phyloP scores from a whole-genome alignment of 208 protist species.

The Trypanosomatidae sp. region DNA sequence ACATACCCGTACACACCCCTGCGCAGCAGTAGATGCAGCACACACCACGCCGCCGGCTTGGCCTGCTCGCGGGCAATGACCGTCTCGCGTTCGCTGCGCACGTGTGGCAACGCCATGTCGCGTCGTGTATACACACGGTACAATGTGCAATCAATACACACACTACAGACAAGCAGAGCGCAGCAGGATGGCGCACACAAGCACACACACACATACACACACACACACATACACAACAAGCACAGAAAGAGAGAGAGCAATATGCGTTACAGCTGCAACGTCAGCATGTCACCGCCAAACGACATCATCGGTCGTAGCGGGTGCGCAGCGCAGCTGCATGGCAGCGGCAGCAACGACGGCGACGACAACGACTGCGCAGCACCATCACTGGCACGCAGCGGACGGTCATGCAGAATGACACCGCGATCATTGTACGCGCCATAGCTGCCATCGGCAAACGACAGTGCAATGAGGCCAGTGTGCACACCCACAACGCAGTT shows the following conservation, averaged over 20 bases:
- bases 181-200: background rate
- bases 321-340: constrained; percentile 45
- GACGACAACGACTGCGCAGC: background rate
- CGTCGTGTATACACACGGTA: too few relatives aligned
- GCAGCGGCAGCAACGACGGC: constrained; percentile 8
- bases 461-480: constrained; percentile 57
- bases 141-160: too few relatives aligned
- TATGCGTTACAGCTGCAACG: constrained; percentile 27
- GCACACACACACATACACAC: background rate
- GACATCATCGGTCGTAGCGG: constrained; percentile 63
- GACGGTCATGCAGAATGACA: constrained; percentile 29
- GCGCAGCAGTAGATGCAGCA: constrained; percentile 55
- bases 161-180: background rate
- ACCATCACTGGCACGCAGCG: constrained; percentile 9
- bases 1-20: constrained; percentile 35
- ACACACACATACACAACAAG: constrained; percentile 1
- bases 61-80: constrained; percentile 44
- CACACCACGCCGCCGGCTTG: constrained; percentile 16
- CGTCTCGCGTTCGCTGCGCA: constrained; percentile 18
- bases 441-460: constrained; percentile 68
- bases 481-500: constrained; percentile 49
- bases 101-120: too few relatives aligned
- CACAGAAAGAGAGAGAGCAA: constrained; percentile 4
- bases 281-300: constrained; percentile 63
- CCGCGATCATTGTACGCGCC: constrained; percentile 54